Percentiles rank a stretch among this genome's conserved stretches.
Conservation (phyloP, 331 rosid species). For the Stylosanthes scabra region DNA sequence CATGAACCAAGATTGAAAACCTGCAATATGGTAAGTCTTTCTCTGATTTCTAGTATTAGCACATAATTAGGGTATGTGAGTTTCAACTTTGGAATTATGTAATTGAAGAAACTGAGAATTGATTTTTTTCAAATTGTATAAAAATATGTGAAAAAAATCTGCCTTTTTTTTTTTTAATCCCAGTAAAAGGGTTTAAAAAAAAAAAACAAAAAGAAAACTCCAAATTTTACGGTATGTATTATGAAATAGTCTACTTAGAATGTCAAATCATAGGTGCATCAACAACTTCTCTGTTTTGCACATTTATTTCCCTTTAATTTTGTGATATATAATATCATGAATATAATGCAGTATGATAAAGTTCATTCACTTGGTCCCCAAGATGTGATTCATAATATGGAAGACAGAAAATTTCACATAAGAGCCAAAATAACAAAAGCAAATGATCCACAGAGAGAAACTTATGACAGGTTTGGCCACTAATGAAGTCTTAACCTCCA, state of each 20-base stretch:
- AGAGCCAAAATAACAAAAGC: constrained; percentile 39
- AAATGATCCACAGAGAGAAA: constrained; percentile 42
- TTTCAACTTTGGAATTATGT: background rate
- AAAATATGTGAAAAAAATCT: too few species aligned
- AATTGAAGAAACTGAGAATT: too few species aligned
- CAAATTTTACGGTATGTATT: background rate
- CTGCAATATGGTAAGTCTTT: constrained; percentile 49
- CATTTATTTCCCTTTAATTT: constrained; percentile 9
- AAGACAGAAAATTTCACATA: constrained; percentile 32
- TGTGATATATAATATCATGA: constrained; percentile 26
- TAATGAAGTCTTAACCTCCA: constrained; percentile 13
- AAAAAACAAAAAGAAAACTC: background rate
- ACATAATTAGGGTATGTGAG: background rate
- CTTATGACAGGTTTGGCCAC: constrained; percentile 44
- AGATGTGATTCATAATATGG: constrained; percentile 39
- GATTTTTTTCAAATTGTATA: too few species aligned
- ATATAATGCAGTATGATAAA: constrained; percentile 56
- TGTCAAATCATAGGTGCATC: constrained; percentile 24
- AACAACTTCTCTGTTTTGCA: constrained; percentile 4
- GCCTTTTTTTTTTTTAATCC: too few species aligned
- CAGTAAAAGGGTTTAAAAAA: too few species aligned
- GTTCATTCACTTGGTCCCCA: constrained; percentile 62
- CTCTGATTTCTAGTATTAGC: constrained; percentile 20
- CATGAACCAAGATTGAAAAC: constrained; percentile 41
- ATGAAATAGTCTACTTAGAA: constrained; percentile 19